phyloP scores from a whole-genome alignment of 2,329 filamentous ascomycete genomes.

The Diaporthe citri region DNA sequence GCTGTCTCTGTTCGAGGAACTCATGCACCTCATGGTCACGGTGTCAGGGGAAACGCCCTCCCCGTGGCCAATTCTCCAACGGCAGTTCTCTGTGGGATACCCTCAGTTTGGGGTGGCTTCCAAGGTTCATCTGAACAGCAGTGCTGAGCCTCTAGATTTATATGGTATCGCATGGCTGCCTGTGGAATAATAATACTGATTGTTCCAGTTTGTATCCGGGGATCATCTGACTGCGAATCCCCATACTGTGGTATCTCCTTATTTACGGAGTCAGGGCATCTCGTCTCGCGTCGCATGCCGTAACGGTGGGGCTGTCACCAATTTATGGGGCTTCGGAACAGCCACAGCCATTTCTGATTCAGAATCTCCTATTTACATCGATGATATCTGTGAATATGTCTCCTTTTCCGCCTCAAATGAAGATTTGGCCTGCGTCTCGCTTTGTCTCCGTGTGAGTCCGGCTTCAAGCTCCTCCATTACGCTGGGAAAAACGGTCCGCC shows the following conservation, averaged over 20 bases:
- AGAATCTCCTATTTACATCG: slow-evolving; percentile 26
- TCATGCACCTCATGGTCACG: neutral
- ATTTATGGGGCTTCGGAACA: slow-evolving; percentile 22
- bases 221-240: slow-evolving; percentile 4
- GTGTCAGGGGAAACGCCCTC: neutral
- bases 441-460: neutral
- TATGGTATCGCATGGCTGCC: neutral
- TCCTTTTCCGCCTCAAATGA: neutral
- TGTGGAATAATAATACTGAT: neutral
- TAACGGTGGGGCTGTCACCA: slow-evolving; percentile 24
- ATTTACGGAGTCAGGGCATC: slow-evolving; percentile 28
- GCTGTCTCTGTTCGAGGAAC: neutral
- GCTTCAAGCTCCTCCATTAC: neutral
- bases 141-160: neutral
- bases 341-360: slow-evolving; percentile 22
- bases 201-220: neutral
- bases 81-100: slow-evolving; percentile 5
- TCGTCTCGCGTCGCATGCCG: slow-evolving; percentile 31
- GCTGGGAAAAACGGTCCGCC: neutral
- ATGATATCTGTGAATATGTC: neutral
- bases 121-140: neutral
- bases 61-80: slow-evolving; percentile 3
- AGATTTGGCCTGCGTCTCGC: neutral
- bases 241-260: slow-evolving; percentile 22
- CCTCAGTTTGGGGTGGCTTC: neutral